These are phyloP conservation scores for Ilyonectria mors-panacis DNA, from an alignment of 2,329 filamentous ascomycete species.

Conservation along the genomic window DNA sequence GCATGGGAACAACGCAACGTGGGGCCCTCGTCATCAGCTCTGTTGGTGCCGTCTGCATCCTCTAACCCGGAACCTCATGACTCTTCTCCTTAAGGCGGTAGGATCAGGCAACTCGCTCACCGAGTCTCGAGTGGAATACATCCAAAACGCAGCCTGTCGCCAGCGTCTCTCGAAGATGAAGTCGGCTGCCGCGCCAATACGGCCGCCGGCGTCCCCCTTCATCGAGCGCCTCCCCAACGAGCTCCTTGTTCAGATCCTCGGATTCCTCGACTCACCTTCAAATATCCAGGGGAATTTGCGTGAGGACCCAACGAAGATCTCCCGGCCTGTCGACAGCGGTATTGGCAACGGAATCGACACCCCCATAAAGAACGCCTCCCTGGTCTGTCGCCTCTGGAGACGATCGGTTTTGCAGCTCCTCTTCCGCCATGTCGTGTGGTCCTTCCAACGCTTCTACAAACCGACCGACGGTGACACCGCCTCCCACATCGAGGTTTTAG, in stretches of 20 bases:
- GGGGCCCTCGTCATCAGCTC: slow-evolving; percentile 27
- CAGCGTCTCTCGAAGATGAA: not conserved
- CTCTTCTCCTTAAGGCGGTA: slow-evolving; percentile 17
- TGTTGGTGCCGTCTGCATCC: slow-evolving; percentile 24
- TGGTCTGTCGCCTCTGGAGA: slow-evolving; percentile 69
- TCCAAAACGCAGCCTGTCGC: not conserved
- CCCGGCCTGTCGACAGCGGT: slow-evolving; percentile 36
- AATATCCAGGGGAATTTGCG: slow-evolving; percentile 65
- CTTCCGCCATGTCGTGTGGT: slow-evolving; percentile 69
- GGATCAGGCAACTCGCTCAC: slow-evolving; percentile 10
- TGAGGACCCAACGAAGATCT: slow-evolving; percentile 62
- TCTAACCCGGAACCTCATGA: slow-evolving; percentile 24
- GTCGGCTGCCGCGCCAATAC: not conserved
- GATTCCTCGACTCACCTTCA: slow-evolving; percentile 64
- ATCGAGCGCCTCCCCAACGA: slow-evolving; percentile 70
- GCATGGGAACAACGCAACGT: slow-evolving; percentile 26
- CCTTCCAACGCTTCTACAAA: slow-evolving; percentile 51
- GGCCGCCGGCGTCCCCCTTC: slow-evolving; percentile 32
- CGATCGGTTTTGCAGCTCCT: slow-evolving; percentile 66
- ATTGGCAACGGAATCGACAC: slow-evolving; percentile 17
- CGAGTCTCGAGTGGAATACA: slow-evolving; percentile 3
- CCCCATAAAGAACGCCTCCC: slow-evolving; percentile 70
- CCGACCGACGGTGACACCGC: slow-evolving; percentile 38
- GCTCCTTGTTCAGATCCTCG: slow-evolving; percentile 70
- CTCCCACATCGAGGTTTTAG: slow-evolving; percentile 55